Evolutionary conservation across 2,329 filamentous ascomycete species (phyloP).

Genomic region (Fusarium oxysporum): DNA sequence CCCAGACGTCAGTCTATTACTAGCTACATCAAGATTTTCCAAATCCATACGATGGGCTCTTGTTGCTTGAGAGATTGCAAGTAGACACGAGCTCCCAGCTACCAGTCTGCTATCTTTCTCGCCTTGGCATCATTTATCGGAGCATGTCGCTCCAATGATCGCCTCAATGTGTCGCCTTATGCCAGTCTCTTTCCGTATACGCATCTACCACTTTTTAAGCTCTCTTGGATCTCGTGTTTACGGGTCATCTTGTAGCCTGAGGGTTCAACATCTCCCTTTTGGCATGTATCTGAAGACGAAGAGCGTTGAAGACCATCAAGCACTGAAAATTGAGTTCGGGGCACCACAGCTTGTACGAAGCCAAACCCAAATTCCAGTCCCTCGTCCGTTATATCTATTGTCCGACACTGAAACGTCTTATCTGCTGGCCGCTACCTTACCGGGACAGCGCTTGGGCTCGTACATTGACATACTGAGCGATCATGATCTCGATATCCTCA

Average conservation of each 20-base stretch:
- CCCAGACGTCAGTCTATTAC: not conserved
- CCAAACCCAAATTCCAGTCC: not conserved
- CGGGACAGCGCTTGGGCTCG: not conserved
- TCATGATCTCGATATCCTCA: not conserved
- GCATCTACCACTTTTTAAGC: not conserved
- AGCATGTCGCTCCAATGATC: not conserved
- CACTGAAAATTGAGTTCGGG: not conserved
- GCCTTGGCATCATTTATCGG: rapidly evolving
- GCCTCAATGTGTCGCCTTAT: not conserved
- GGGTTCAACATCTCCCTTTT: not conserved
- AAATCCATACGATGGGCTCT: not conserved
- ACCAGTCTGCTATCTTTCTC: not conserved
- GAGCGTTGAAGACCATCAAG: not conserved
- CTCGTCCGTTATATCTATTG: not conserved
- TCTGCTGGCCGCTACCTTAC: not conserved
- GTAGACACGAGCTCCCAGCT: not conserved
- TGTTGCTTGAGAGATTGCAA: not conserved
- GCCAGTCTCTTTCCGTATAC: not conserved
- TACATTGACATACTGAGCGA: not conserved
- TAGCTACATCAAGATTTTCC: not conserved
- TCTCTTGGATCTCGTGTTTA: not conserved
- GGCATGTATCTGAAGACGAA: not conserved
- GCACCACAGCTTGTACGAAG: not conserved
- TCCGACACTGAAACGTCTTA: not conserved
- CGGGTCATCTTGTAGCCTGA: not conserved